A percentile compares a stretch with the other conserved stretches of the same genome.
These are phyloP conservation scores for Myxozyma neotropica DNA, from an alignment of 805 yeast genomes.

Conservation along the genomic window DNA sequence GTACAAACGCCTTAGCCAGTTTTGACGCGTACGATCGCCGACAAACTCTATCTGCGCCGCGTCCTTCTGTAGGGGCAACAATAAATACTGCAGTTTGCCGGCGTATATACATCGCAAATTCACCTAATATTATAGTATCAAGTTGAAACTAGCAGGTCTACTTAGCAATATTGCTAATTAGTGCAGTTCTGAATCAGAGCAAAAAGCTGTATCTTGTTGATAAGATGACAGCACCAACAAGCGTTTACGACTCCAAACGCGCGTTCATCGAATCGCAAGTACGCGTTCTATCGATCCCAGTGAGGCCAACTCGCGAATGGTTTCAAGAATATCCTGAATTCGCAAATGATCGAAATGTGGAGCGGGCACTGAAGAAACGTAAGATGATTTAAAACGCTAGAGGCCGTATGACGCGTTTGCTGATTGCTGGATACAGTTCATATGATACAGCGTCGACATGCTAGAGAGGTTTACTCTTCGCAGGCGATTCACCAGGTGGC, in stretches of 20 bases:
- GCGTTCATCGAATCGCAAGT: conserved; percentile 30
- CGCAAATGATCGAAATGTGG: conserved; percentile 6
- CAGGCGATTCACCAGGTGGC: conserved; percentile 33
- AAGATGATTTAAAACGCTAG: neutral
- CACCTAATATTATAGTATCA: no score
- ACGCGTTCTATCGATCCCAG: conserved; percentile 21
- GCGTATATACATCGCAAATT: no score
- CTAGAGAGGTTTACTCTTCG: conserved; percentile 12
- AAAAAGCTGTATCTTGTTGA: neutral
- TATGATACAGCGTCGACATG: conserved; percentile 14
- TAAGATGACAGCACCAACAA: neutral
- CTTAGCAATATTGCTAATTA: no score
- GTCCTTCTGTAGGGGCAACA: no score
- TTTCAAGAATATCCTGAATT: conserved; percentile 4
- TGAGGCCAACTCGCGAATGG: conserved; percentile 26
- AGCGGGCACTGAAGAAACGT: conserved; percentile 21
- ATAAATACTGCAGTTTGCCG: no score
- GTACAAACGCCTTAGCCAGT: no score
- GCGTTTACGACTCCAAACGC: conserved; percentile 25
- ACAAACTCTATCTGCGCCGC: no score
- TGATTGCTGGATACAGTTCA: conserved; percentile 18
- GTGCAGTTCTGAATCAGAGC: no score
- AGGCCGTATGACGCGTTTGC: neutral
- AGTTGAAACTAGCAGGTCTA: no score
- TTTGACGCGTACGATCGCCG: no score